Evolutionary conservation across 129 eudicot species (phyloP).

Genomic region (Pulicaria dysenterica): DNA sequence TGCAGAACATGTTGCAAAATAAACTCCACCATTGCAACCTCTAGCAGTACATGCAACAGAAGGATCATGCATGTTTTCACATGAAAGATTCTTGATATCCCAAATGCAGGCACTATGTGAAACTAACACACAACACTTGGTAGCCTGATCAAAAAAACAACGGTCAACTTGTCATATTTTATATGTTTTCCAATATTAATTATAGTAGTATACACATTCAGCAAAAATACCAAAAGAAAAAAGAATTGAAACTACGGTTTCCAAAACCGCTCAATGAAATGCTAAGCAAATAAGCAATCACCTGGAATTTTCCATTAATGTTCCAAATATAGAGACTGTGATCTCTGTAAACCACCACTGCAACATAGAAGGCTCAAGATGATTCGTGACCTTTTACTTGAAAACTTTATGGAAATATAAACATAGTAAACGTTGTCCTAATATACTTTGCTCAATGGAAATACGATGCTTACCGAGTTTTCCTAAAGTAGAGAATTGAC

Average conservation of each 20-base stretch:
- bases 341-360: conserved; percentile 75
- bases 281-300: conserved; percentile 34
- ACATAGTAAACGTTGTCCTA: not conserved
- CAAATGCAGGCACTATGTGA: conserved; percentile 76
- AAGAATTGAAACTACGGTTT: not conserved
- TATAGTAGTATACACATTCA: not conserved
- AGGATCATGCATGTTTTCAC: conserved; percentile 75
- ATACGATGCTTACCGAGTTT: conserved; percentile 55
- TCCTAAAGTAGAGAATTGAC: conserved; percentile 56
- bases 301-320: conserved; percentile 55
- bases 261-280: not conserved
- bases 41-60: conserved; percentile 75
- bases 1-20: conserved; percentile 77
- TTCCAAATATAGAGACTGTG: conserved; percentile 77
- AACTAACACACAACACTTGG: conserved; percentile 73
- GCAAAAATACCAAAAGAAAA: conserved; percentile 13
- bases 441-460: conserved; percentile 1
- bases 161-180: not conserved
- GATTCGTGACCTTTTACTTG: not conserved
- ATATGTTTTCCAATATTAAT: not conserved
- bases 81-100: conserved; percentile 67
- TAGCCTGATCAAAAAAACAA: conserved; percentile 54
- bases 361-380: conserved; percentile 31
- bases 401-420: not conserved
- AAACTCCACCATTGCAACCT: conserved; percentile 73